These are phyloP conservation scores for Coemansia asiatica DNA, from an alignment of 192 early-diverging fungal species.

Conservation along the genomic window DNA sequence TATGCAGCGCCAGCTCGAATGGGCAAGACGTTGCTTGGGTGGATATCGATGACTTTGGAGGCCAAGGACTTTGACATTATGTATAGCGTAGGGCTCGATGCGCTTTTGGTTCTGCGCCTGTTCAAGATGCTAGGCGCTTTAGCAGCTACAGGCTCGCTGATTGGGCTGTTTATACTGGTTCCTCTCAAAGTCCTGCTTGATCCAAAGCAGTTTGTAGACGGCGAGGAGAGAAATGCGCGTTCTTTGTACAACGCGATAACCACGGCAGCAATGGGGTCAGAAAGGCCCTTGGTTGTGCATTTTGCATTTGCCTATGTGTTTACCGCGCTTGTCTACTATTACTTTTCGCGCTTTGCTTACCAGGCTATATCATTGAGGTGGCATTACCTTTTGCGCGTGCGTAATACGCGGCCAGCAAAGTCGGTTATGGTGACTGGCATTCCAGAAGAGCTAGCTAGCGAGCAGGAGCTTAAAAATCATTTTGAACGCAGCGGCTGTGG, in stretches of 20 bases:
- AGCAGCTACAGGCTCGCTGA: slow-evolving; percentile 22
- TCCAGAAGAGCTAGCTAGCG: slow-evolving; percentile 58
- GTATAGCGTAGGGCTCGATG: slow-evolving; percentile 53
- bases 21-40: slow-evolving; percentile 48
- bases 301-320: slow-evolving; percentile 56
- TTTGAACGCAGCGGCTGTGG: slow-evolving; percentile 62
- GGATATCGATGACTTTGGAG: slow-evolving; percentile 44
- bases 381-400: slow-evolving; percentile 53
- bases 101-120: slow-evolving; percentile 51
- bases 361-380: slow-evolving; percentile 54
- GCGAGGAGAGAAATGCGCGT: background rate
- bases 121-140: slow-evolving; percentile 48
- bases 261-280: slow-evolving; percentile 38
- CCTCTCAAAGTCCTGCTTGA: slow-evolving; percentile 45
- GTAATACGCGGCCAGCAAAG: slow-evolving; percentile 55
- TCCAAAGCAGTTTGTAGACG: slow-evolving; percentile 3
- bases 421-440: slow-evolving; percentile 71
- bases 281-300: slow-evolving; percentile 43
- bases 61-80: slow-evolving; percentile 52
- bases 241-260: slow-evolving; percentile 28
- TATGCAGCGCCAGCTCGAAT: slow-evolving; percentile 48
- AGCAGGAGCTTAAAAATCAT: slow-evolving; percentile 59
- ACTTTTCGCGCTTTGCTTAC: slow-evolving; percentile 51
- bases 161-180: slow-evolving; percentile 39
- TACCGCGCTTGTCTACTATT: slow-evolving; percentile 52